phyloP scores from a whole-genome alignment of 345 rosid genomes.

The Gossypium arboreum region DNA sequence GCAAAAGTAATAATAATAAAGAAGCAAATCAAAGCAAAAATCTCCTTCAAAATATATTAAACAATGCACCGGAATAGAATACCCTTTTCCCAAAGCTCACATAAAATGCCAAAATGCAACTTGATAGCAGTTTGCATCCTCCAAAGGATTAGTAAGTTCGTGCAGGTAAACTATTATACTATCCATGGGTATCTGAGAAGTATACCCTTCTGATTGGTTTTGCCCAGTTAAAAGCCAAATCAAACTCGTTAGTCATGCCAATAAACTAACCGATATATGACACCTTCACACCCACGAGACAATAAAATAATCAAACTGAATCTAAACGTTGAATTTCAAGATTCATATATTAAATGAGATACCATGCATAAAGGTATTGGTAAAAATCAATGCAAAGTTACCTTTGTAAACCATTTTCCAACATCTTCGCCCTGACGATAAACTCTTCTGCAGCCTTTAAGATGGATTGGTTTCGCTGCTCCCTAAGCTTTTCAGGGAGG shows the following conservation, averaged over 20 bases:
- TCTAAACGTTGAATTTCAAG: background rate
- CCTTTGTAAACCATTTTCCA: slow-evolving; percentile 65
- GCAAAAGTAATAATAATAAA: too few species aligned
- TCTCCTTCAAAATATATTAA: too few species aligned
- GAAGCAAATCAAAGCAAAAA: too few species aligned
- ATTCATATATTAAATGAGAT: background rate
- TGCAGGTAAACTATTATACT: too few species aligned
- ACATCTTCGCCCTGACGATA: slow-evolving; percentile 41
- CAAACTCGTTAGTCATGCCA: background rate
- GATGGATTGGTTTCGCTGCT: slow-evolving; percentile 41
- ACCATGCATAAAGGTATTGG: background rate
- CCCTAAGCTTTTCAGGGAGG: slow-evolving; percentile 34
- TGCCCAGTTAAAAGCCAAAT: background rate
- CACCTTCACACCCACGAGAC: background rate
- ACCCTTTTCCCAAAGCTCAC: too few species aligned
- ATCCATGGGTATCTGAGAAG: background rate
- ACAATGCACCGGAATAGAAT: too few species aligned
- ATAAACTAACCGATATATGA: background rate
- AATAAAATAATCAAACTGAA: background rate
- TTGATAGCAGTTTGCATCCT: background rate
- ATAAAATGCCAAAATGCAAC: too few species aligned
- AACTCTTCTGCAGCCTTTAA: slow-evolving; percentile 62
- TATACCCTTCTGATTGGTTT: background rate
- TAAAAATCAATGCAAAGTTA: slow-evolving; percentile 19
- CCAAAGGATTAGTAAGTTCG: background rate